Evolutionary conservation across 345 rosid genomes (phyloP).

Genomic region (Isatis tinctoria): DNA sequence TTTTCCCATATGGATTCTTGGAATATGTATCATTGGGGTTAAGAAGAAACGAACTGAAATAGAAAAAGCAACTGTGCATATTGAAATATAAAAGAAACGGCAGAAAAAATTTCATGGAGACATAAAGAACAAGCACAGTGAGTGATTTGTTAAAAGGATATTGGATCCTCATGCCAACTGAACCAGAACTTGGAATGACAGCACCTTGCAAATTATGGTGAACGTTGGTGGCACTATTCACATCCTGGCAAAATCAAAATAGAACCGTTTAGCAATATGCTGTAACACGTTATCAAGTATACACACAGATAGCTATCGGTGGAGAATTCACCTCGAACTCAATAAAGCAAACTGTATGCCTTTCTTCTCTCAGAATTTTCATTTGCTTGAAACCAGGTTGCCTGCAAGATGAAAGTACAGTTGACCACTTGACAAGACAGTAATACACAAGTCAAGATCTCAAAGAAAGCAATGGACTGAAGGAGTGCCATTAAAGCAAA

Average conservation of each 20-base stretch:
- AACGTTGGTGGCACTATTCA: slow-evolving; percentile 76
- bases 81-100: neutral
- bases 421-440: slow-evolving; percentile 14
- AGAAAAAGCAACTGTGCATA: neutral
- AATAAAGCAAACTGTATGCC: slow-evolving; percentile 97
- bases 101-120: neutral
- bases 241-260: slow-evolving; percentile 53
- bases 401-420: slow-evolving; percentile 44
- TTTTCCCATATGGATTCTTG: slow-evolving; percentile 90
- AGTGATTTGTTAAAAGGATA: slow-evolving; percentile 62
- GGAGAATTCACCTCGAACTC: slow-evolving; percentile 76
- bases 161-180: slow-evolving; percentile 99
- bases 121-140: neutral
- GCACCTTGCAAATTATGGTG: slow-evolving; percentile 91
- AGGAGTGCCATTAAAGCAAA: slow-evolving; percentile 7
- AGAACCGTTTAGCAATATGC: neutral
- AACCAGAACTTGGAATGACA: slow-evolving; percentile 90
- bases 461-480: neutral
- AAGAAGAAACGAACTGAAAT: slow-evolving; percentile 41
- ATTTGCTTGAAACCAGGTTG: slow-evolving; percentile 99
- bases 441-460: neutral
- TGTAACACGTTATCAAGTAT: neutral
- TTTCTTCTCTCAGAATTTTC: slow-evolving; percentile 94
- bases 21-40: slow-evolving; percentile 61
- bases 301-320: neutral